Evolutionary conservation across 2,329 filamentous ascomycete species (phyloP).

Genomic region (Exserohilum turcica): DNA sequence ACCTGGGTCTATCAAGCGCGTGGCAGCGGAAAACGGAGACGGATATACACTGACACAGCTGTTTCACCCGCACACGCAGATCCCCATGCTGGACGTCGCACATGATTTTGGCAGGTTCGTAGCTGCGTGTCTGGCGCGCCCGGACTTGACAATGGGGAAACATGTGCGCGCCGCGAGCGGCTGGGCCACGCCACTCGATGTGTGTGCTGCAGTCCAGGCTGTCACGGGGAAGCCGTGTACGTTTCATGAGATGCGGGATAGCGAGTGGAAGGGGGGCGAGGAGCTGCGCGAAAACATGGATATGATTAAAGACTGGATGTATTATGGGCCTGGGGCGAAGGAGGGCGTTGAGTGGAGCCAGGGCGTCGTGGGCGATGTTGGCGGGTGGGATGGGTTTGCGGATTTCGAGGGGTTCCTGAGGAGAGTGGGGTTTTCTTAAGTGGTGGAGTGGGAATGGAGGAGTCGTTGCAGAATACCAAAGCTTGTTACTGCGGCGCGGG

Average conservation of each 20-base stretch:
- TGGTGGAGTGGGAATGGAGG: too few relatives aligned
- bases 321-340: constrained; percentile 17
- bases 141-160: background rate
- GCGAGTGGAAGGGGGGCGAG: constrained; percentile 16
- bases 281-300: constrained; percentile 22
- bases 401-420: background rate
- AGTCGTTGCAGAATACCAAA: background rate
- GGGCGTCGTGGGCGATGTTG: background rate
- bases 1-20: constrained; percentile 13
- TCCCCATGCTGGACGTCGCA: background rate
- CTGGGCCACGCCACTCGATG: constrained; percentile 15
- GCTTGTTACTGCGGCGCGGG: too few relatives aligned
- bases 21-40: constrained; percentile 19
- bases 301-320: constrained; percentile 21
- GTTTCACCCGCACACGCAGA: background rate
- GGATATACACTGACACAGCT: background rate
- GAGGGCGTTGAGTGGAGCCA: constrained; percentile 18
- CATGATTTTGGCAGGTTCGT: background rate
- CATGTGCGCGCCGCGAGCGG: background rate
- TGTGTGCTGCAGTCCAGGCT: constrained; percentile 9
- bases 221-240: constrained; percentile 10
- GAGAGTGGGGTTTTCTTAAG: background rate
- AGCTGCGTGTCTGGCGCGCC: background rate
- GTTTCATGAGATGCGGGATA: constrained; percentile 7
- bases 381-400: background rate